Conservation (phyloP, 1,284 basidiomycete genomes). For the Cystobasidium sp. region DNA sequence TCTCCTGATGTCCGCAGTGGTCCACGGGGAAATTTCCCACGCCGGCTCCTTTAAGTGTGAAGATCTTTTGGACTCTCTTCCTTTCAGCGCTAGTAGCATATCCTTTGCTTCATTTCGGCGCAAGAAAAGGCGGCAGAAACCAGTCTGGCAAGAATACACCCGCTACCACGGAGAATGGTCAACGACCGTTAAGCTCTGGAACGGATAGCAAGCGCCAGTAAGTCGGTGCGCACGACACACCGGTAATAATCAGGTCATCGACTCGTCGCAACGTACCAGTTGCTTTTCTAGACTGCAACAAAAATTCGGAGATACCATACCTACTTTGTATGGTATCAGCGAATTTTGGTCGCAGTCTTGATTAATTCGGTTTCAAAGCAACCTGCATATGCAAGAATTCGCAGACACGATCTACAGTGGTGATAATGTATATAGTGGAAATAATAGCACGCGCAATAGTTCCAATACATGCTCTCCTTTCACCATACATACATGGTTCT, state of each 20-base stretch:
- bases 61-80: slow-evolving; percentile 68
- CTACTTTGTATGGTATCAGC: too few relatives aligned
- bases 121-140: not conserved
- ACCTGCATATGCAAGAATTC: not conserved
- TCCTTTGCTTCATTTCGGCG: slow-evolving; percentile 66
- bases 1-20: slow-evolving; percentile 62
- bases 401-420: not conserved
- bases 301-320: too few relatives aligned
- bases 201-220: not conserved
- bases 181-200: not conserved
- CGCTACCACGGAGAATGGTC: slow-evolving; percentile 1
- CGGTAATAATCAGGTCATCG: too few relatives aligned
- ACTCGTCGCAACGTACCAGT: too few relatives aligned
- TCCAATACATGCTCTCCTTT: too few relatives aligned
- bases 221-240: too few relatives aligned
- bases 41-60: slow-evolving; percentile 68
- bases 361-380: too few relatives aligned
- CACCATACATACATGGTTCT: too few relatives aligned
- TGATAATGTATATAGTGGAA: not conserved
- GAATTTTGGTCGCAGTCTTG: too few relatives aligned
- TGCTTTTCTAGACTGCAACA: too few relatives aligned
- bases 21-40: slow-evolving; percentile 70
- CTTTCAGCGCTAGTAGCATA: slow-evolving; percentile 67
- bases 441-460: not conserved
- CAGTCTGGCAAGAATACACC: slow-evolving; percentile 34